These are phyloP conservation scores for Plasmodium chabaudi DNA, from an alignment of 169 alveolate genomes.

Conservation along the genomic window DNA sequence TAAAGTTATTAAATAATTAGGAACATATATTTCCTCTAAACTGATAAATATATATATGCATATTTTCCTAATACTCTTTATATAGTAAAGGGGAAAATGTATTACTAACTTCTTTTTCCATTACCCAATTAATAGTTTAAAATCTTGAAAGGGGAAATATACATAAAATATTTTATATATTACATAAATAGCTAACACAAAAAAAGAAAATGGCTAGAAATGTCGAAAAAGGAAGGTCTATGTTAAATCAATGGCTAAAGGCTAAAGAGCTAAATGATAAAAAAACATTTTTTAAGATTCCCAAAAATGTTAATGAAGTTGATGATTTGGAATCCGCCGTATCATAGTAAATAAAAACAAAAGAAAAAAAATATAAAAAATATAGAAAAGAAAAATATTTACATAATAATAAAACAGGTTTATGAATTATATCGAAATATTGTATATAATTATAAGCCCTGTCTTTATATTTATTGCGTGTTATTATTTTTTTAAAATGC, in stretches of 20 bases:
- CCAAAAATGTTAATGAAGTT: slow-evolving; percentile 50
- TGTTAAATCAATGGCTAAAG: slow-evolving; percentile 71
- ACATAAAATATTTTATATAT: too few species aligned
- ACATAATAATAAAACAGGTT: not conserved
- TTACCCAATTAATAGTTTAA: too few species aligned
- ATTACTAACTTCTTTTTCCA: too few species aligned
- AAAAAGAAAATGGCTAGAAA: slow-evolving; percentile 50
- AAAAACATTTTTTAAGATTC: slow-evolving; percentile 54
- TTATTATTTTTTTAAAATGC: not conserved
- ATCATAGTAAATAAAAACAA: slow-evolving; percentile 30
- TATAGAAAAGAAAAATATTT: not conserved
- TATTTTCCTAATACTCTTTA: too few species aligned
- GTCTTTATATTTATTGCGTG: not conserved
- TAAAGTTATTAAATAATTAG: too few species aligned
- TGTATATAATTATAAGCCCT: not conserved
- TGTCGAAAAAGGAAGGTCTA: slow-evolving; percentile 63
- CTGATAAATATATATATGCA: too few species aligned
- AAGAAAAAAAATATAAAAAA: slow-evolving; percentile 8
- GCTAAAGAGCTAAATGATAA: slow-evolving; percentile 44
- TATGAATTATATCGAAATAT: not conserved
- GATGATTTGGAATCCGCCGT: slow-evolving; percentile 67
- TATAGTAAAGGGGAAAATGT: too few species aligned
- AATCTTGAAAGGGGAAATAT: too few species aligned
- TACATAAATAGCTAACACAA: not conserved
- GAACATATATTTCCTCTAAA: too few species aligned